Evolutionary conservation across 108 stramenopile species (phyloP), one percentile per base, ranked within the genome.

Genomic region (Fistulifera solaris): DNA sequence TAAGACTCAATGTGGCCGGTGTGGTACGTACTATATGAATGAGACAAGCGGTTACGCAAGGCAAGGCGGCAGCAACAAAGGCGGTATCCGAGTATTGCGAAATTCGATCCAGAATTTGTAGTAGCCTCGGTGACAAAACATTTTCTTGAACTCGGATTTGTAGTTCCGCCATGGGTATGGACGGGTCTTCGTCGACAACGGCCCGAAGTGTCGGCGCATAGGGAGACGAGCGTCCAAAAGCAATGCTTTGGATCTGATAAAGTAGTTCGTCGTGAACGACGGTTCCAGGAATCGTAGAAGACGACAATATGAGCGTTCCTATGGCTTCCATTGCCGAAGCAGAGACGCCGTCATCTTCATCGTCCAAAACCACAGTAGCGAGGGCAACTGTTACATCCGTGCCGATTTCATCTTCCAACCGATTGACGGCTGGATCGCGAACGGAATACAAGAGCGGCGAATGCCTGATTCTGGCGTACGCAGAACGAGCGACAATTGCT

Each of bases 321-420:
- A 89, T 50, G 10, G 76, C 62, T 26, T 77, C 64, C 40, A 89
- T 56, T 0, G 87, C 83, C 10, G 73, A 28, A 18, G 66, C 67
- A 3, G 83, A 77, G 13, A 83, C 87, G 16, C 71, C 77, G 55
- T 89, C 87, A 54, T 83, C 80, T 8, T 40, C 41, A 14, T 84
- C 71, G 35, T 85, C 83, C 55, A 89, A 61, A 5, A 77, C 79
- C 1, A 65, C 77, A 28, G 54, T 52, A 2, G 71, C 42, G 8
- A 89, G 63, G 1, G 80, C 63, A 42, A 68, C 61, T 1, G 87
- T 75, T n/a, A 74, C 69, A 19, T 73, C 83, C 7, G 65, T 75
- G 14, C 80, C 81, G 2, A 77, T 63, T 56, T 78, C 76, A 59
- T 86, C 85, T 61, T 82, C 76, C 31, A 82, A 53, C 17, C 63